Conservation (phyloP, 768 basidiomycete genomes). For the Russula sp. region DNA sequence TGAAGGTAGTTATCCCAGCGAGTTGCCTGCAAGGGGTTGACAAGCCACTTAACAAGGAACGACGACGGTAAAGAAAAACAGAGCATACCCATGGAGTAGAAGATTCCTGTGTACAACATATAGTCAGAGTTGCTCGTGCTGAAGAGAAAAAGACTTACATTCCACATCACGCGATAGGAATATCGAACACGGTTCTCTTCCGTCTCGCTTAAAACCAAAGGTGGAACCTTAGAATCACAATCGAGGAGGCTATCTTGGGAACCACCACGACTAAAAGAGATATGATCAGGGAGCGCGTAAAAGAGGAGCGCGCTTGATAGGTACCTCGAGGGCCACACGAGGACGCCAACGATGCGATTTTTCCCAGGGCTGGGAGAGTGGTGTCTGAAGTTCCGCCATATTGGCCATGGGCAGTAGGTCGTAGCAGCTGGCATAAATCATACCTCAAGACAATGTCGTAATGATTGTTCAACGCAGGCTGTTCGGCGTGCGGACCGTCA, state of each 20-base stretch:
- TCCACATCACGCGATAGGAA: slow-evolving; percentile 85
- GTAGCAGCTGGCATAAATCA: slow-evolving; percentile 17
- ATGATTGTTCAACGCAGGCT: slow-evolving; percentile 84
- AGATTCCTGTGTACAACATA: slow-evolving; percentile 52
- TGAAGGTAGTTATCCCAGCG: slow-evolving; percentile 97
- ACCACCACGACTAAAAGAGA: slow-evolving; percentile 53
- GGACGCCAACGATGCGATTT: slow-evolving; percentile 87
- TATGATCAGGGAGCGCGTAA: background rate
- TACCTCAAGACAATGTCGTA: slow-evolving; percentile 81
- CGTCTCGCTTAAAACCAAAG: slow-evolving; percentile 58
- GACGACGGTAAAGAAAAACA: background rate
- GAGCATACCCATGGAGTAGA: slow-evolving; percentile 70
- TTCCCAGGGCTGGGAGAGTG: slow-evolving; percentile 63
- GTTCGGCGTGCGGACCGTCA: slow-evolving; percentile 49
- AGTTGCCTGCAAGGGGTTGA: slow-evolving; percentile 54
- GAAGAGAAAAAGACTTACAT: slow-evolving; percentile 42
- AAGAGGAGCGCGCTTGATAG: background rate
- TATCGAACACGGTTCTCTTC: slow-evolving; percentile 63
- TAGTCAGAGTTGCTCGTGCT: background rate
- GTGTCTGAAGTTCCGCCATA: slow-evolving; percentile 48
- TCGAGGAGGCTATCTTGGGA: slow-evolving; percentile 44
- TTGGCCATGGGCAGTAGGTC: background rate
- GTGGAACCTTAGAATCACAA: slow-evolving; percentile 45
- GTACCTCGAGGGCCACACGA: slow-evolving; percentile 69
- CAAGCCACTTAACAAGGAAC: background rate